Conservation (phyloP, 2,329 filamentous ascomycete genomes). For the Trichoderma atrobrunneum region DNA sequence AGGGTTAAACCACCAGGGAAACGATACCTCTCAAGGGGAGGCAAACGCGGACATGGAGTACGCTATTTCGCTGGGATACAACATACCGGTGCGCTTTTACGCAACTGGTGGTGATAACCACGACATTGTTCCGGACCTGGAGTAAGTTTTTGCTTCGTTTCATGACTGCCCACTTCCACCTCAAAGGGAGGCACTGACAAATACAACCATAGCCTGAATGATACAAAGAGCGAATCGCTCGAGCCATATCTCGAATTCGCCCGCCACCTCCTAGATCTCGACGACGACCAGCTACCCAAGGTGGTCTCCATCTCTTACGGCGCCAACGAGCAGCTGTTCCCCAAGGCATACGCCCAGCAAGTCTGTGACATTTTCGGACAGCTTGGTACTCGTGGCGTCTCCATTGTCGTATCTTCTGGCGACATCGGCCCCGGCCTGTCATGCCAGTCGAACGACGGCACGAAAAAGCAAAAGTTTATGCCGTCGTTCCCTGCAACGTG, state of each 20-base stretch:
- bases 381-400: conserved; percentile 63
- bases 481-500: conserved; percentile 41
- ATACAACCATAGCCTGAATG: background rate
- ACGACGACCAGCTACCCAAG: conserved; percentile 55
- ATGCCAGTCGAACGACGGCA: conserved; percentile 39
- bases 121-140: conserved; percentile 34
- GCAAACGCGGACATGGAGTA: conserved; percentile 40
- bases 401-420: conserved; percentile 63
- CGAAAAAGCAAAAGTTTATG: conserved; percentile 33
- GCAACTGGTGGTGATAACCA: conserved; percentile 33
- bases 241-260: conserved; percentile 67
- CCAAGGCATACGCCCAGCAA: conserved; percentile 52
- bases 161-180: background rate
- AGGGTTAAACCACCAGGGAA: conserved; percentile 50
- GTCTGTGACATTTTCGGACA: conserved; percentile 59
- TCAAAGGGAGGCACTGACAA: background rate
- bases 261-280: conserved; percentile 55
- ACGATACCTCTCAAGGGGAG: conserved; percentile 29
- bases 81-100: conserved; percentile 35
- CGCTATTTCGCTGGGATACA: conserved; percentile 34
- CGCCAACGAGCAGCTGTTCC: conserved; percentile 64
- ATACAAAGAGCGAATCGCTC: conserved; percentile 37
- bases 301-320: conserved; percentile 70
- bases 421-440: conserved; percentile 45
- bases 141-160: conserved; percentile 29